Conservation (phyloP, 257 asterid species). For the Mitragyna speciosa region DNA sequence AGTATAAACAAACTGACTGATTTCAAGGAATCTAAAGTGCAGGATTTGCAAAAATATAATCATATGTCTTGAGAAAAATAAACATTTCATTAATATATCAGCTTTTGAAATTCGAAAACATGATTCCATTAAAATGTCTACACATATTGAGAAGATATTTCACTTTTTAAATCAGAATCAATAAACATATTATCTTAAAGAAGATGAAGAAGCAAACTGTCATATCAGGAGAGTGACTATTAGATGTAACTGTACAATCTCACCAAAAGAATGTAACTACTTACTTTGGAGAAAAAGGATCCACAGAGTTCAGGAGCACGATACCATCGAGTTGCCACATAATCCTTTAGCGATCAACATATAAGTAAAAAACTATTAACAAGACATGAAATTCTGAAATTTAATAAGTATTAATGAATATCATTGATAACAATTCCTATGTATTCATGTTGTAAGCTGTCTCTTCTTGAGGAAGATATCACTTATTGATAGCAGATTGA, state of each 20-base stretch:
- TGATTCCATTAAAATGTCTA: not conserved
- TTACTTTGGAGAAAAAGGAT: conserved; percentile 91
- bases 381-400: conserved; percentile 11
- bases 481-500: not conserved
- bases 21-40: not conserved
- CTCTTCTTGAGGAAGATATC: not conserved
- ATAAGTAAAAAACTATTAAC: conserved; percentile 10
- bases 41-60: not conserved
- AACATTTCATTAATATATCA: not conserved
- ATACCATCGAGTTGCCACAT: conserved; percentile 98
- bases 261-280: conserved; percentile 32
- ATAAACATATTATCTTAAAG: not conserved
- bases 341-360: conserved; percentile 60
- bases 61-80: not conserved
- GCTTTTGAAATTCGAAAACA: not conserved
- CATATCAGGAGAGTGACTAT: not conserved
- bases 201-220: not conserved
- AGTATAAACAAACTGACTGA: not conserved
- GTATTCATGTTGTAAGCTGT: not conserved
- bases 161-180: not conserved
- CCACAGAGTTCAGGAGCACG: conserved; percentile 99
- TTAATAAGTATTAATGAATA: not conserved
- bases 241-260: not conserved
- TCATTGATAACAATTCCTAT: not conserved
- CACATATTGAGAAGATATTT: not conserved